Evolutionary conservation across 495 filamentous ascomycete species (phyloP).

Genomic region (Penicillium simplicissimum): DNA sequence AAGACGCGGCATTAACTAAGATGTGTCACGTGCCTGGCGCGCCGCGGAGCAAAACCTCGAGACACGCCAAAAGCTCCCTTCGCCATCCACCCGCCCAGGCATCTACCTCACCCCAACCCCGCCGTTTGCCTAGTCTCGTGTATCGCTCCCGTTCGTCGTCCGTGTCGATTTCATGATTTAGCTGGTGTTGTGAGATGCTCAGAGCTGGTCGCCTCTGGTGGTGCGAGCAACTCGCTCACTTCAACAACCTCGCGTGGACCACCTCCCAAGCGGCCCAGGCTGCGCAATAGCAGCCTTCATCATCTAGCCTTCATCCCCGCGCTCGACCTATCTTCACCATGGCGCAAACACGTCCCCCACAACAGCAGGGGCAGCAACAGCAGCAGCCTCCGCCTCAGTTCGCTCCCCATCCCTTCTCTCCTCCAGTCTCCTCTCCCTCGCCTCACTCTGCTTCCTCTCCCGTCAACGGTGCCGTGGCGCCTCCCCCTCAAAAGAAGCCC

Average conservation of each 20-base stretch:
- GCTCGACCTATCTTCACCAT: constrained; percentile 43
- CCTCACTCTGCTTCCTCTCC: constrained; percentile 42
- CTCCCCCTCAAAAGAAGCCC: constrained; percentile 64
- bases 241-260: constrained; percentile 40
- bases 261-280: constrained; percentile 29
- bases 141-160: constrained; percentile 1
- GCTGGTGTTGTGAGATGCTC: constrained; percentile 45
- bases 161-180: constrained; percentile 27
- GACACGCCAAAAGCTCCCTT: constrained; percentile 25
- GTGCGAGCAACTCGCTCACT: constrained; percentile 48
- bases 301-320: not conserved
- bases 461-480: constrained; percentile 41
- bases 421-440: constrained; percentile 54
- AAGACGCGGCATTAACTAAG: constrained; percentile 21
- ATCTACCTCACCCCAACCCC: constrained; percentile 9
- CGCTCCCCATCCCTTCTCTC: constrained; percentile 53
- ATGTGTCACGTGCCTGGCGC: constrained; percentile 24
- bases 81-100: constrained; percentile 12
- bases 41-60: constrained; percentile 34
- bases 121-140: constrained; percentile 14
- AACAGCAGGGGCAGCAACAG: constrained; percentile 28
- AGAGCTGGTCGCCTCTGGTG: constrained; percentile 42
- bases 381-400: constrained; percentile 45
- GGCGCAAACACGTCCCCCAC: constrained; percentile 60
- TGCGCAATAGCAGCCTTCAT: constrained; percentile 16